Evolutionary conservation across 1,284 basidiomycete species (phyloP).

Genomic region (Peniophora sp.): DNA sequence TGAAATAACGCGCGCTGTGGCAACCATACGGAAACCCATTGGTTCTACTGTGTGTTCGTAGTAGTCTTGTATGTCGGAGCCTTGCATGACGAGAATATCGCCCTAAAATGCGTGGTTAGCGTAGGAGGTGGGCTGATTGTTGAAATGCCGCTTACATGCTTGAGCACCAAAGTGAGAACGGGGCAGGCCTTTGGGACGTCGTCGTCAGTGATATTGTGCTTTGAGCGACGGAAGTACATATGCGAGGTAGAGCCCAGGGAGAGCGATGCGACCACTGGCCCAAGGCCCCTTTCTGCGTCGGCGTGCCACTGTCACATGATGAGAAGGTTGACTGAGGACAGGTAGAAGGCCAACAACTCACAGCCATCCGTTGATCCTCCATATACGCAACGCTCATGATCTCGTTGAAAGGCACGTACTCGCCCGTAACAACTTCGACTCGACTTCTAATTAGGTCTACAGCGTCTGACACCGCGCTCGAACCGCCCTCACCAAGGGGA

Average conservation of each 20-base stretch:
- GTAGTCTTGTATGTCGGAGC: slow-evolving; percentile 50
- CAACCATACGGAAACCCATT: slow-evolving; percentile 44
- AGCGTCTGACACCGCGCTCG: slow-evolving; percentile 45
- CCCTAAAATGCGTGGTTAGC: slow-evolving; percentile 35
- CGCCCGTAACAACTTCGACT: slow-evolving; percentile 24
- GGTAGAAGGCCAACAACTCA: slow-evolving; percentile 26
- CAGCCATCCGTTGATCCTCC: slow-evolving; percentile 75
- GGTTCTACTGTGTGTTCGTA: slow-evolving; percentile 60
- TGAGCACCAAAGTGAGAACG: slow-evolving; percentile 45
- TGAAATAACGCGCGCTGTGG: slow-evolving; percentile 42
- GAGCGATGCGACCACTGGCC: slow-evolving; percentile 62
- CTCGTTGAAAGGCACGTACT: slow-evolving; percentile 51
- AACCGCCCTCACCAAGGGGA: slow-evolving; percentile 48
- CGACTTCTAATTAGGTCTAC: slow-evolving; percentile 49
- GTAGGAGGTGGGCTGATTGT: background rate
- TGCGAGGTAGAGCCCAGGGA: slow-evolving; percentile 64
- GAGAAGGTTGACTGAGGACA: background rate
- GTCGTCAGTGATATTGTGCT: slow-evolving; percentile 22
- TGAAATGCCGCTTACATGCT: slow-evolving; percentile 46
- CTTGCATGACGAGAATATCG: slow-evolving; percentile 71
- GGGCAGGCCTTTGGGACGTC: slow-evolving; percentile 21
- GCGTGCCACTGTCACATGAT: slow-evolving; percentile 56
- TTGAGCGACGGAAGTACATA: slow-evolving; percentile 61
- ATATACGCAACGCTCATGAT: slow-evolving; percentile 74
- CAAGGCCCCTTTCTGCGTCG: slow-evolving; percentile 64